Evolutionary conservation across 129 eudicot genomes (phyloP).

Genomic region (Pulicaria dysenterica): DNA sequence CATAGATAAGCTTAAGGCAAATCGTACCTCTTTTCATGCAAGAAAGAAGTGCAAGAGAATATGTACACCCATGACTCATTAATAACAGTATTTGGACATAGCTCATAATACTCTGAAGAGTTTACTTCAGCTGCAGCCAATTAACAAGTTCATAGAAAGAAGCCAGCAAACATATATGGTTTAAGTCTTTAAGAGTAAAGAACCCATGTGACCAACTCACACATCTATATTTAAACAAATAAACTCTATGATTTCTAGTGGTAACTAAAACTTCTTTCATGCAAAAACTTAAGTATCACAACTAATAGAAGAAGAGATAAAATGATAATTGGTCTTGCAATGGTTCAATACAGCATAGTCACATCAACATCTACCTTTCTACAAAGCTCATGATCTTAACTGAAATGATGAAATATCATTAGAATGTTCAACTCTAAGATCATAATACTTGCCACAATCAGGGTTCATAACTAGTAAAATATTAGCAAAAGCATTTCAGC

Average conservation of each 20-base stretch:
- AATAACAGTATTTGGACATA: neutral
- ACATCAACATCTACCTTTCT: neutral
- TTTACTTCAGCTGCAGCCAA: constrained; percentile 18
- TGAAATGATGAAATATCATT: neutral
- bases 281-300: neutral
- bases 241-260: neutral
- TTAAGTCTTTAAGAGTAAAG: neutral
- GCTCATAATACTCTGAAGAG: neutral
- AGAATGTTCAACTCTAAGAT: neutral
- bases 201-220: neutral
- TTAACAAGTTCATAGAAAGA: constrained; percentile 3
- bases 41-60: constrained; percentile 2
- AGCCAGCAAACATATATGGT: constrained; percentile 3
- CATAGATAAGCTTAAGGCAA: neutral
- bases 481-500: constrained; percentile 8
- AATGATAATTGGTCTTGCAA: neutral
- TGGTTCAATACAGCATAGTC: neutral
- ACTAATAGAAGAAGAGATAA: neutral
- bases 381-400: neutral
- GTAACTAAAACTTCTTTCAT: neutral
- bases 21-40: neutral
- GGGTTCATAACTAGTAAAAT: neutral
- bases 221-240: neutral
- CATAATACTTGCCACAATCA: neutral
- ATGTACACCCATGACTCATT: constrained; percentile 1